Base-by-base conservation (phyloP, 495 filamentous ascomycete genomes). In the Talaromyces ruber region DNA sequence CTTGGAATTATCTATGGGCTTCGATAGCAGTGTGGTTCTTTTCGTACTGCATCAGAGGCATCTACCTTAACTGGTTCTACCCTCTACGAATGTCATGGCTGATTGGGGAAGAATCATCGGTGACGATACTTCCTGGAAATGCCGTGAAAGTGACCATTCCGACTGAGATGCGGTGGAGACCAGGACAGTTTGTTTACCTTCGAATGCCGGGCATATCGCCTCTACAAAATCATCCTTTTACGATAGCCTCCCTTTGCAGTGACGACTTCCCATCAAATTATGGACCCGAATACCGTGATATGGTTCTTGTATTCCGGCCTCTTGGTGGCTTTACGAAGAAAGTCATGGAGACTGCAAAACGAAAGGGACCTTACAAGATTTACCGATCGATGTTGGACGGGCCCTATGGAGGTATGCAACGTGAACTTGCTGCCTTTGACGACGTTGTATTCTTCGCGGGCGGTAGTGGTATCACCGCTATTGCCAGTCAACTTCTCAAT, bases 221-320 rank as follows among this genome's bases (percentile, higher is more conserved):
- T 28, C 84, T 96, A 65, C 89, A 97, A 67, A 97, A 93, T 66
- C 93, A 98, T 63, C 93, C 93, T 4, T 98, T 98, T 72, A 98
- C 93, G 4, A 92, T 98, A 58, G 88, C 94, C 7, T 96, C 92
- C 0, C 83, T 96, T 18, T 88, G 95, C 81, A 84, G 90, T 74
- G 80, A 85, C 50, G 92, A 97, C 68, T 94, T 95, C 62, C 91
- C 91, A 8, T 96, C 92, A 12, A 86, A 87, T 54, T 96, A 93
- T 68, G 90, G 90, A 47, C 88, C 92, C 60, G 79, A 91, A 30
- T 96, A 91, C 66, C 81, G 92, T 61, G 94, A 98, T 71, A 87
- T 95, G 72, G 86, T 87, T 16, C 78, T 98, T 22, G 91, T 98
- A 4, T 97, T 98, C 72, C 86, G 91, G 53, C 94, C 93, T 3